These are phyloP conservation scores for Crucibulum laeve DNA, from an alignment of 768 basidiomycete genomes.

Conservation along the genomic window DNA sequence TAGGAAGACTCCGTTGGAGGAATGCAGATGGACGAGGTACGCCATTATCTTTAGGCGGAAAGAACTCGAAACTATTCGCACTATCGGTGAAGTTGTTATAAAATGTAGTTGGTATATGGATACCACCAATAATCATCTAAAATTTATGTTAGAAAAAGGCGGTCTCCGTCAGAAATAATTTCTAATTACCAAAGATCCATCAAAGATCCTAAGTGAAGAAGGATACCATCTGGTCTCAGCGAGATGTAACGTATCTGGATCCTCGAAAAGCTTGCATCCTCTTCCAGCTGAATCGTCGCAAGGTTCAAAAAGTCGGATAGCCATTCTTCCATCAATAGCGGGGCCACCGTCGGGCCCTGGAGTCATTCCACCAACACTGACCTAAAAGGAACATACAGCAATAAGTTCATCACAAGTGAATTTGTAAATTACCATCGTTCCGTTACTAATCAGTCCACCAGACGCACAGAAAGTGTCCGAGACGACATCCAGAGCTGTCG, in stretches of 20 bases:
- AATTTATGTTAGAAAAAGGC: background rate
- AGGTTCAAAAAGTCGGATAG: conserved; percentile 32
- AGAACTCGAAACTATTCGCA: conserved; percentile 39
- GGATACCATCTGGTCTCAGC: conserved; percentile 37
- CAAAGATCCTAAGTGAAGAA: conserved; percentile 27
- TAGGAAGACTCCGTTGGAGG: conserved; percentile 22
- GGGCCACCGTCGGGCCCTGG: conserved; percentile 20
- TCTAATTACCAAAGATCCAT: conserved; percentile 28
- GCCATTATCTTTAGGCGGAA: conserved; percentile 34
- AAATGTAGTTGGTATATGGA: conserved; percentile 39
- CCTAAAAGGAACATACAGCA: conserved; percentile 8
- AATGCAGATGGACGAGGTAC: conserved; percentile 20
- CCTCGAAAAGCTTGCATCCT: conserved; percentile 30
- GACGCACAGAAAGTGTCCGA: conserved; percentile 42
- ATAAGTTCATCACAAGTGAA: conserved; percentile 5
- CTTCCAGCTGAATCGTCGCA: conserved; percentile 25
- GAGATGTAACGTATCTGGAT: conserved; percentile 26
- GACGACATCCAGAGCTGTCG: conserved; percentile 26
- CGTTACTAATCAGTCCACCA: conserved; percentile 36
- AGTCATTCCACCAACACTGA: conserved; percentile 25
- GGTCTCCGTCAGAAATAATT: conserved; percentile 19
- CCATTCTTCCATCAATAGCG: conserved; percentile 29
- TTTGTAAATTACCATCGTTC: conserved; percentile 26
- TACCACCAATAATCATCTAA: conserved; percentile 19
- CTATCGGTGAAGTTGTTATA: conserved; percentile 64